Evolutionary conservation across 2,329 filamentous ascomycete genomes (phyloP).

Genomic region (Lecanoromycetidae sp.): DNA sequence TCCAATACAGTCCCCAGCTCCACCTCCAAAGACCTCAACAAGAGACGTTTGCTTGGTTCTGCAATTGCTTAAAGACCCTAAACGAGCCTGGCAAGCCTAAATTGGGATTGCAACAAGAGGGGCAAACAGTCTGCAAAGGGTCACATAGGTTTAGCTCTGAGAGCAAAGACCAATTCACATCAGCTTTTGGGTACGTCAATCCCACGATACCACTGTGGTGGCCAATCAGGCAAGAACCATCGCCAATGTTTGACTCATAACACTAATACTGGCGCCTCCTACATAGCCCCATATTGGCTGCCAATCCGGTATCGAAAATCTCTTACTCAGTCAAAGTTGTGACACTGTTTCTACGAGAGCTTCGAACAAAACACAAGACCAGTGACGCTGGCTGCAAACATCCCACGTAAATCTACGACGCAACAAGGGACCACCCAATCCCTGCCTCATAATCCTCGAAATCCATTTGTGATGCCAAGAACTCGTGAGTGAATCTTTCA

Average conservation of each 20-base stretch:
- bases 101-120: too few relatives aligned
- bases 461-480: constrained; percentile 16
- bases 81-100: too few relatives aligned
- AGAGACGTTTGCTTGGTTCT: too few relatives aligned
- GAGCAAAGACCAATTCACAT: background rate
- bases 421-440: background rate
- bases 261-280: too few relatives aligned
- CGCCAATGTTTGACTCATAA: too few relatives aligned
- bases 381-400: too few relatives aligned
- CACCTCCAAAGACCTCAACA: background rate
- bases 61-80: too few relatives aligned
- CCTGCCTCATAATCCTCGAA: background rate
- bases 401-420: background rate
- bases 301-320: too few relatives aligned
- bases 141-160: background rate
- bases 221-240: background rate
- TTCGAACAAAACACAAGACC: too few relatives aligned
- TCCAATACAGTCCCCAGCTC: background rate
- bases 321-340: too few relatives aligned
- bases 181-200: background rate
- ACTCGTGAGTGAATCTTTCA: constrained; percentile 13
- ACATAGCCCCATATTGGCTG: too few relatives aligned
- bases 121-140: background rate
- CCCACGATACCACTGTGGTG: background rate
- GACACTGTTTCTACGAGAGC: too few relatives aligned